Percentiles rank a stretch among this genome's conserved stretches.
Conservation (phyloP, 305 asterid species). For the Plantago coronopus region DNA sequence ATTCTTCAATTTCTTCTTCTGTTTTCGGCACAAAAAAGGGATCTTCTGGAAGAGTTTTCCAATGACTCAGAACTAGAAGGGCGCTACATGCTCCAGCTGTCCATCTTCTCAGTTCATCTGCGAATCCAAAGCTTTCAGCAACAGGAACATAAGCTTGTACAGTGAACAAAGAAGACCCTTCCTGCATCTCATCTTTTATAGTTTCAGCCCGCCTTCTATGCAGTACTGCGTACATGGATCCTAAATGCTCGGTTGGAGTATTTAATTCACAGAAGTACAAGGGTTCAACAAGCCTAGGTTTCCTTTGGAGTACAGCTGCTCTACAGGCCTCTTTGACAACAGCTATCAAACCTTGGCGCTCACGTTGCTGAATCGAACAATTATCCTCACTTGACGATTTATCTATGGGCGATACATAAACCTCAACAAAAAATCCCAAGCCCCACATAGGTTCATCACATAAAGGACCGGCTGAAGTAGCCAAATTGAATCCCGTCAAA, state of each 20-base stretch:
- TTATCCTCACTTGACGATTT: slow-evolving; percentile 39
- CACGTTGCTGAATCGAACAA: slow-evolving; percentile 43
- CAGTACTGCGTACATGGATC: slow-evolving; percentile 84
- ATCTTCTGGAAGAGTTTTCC: slow-evolving; percentile 83
- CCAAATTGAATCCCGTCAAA: slow-evolving; percentile 86
- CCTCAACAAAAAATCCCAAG: slow-evolving; percentile 66
- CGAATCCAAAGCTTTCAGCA: slow-evolving; percentile 88
- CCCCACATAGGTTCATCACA: slow-evolving; percentile 99
- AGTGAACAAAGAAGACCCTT: slow-evolving; percentile 82
- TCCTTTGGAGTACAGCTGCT: slow-evolving; percentile 72
- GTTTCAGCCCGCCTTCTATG: slow-evolving; percentile 77
- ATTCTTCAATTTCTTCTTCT: slow-evolving; percentile 90
- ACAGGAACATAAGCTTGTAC: slow-evolving; percentile 94
- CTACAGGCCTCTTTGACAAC: slow-evolving; percentile 91
- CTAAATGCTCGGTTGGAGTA: slow-evolving; percentile 80
- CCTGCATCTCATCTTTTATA: slow-evolving; percentile 94
- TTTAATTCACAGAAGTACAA: slow-evolving; percentile 83
- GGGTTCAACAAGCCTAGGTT: slow-evolving; percentile 78
- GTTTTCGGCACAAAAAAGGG: slow-evolving; percentile 92
- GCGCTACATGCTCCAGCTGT: slow-evolving; percentile 89
- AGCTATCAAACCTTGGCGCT: slow-evolving; percentile 80
- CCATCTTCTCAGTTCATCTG: slow-evolving; percentile 88
- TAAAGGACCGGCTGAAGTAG: slow-evolving; percentile 87
- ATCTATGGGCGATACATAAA: slow-evolving; percentile 40
- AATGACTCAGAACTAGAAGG: slow-evolving; percentile 85